Evolutionary conservation across 2,329 filamentous ascomycete genomes (phyloP), one percentile per base, ranked within the genome.

Genomic region (Fusarium haematococcum): DNA sequence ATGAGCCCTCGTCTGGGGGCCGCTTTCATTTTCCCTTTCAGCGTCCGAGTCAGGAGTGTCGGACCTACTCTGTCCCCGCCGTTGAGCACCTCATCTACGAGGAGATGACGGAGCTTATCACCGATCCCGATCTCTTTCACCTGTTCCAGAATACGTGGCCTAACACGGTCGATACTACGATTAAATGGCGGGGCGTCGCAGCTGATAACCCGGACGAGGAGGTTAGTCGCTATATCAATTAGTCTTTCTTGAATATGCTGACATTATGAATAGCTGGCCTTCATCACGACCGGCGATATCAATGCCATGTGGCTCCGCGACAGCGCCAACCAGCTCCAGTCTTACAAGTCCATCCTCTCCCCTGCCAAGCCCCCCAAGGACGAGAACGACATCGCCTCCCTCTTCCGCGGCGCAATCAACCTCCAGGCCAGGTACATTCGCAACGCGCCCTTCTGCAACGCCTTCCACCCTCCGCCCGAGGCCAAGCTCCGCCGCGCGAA

Each of bases 261-360:
- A 75, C 63, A 61, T 11, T 8, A n/a, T 11, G 7, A 25, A 32
- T 62, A 91, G 68, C 92, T 96, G 74, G 92, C 91, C 60, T 96
- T 95, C 80, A 90, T 95, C 69, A 93, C 95, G 37, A 97, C 94
- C 0, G 95, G 94, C 33, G 94, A 97, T 78, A 97, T 97, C 81
- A 92, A 97, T 75, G 95, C 96, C 1, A 95, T 97, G 84, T 98
- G 96, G 96, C 86, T 98, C 62, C 91, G 96, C 56, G 95, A 98
- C 82, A 97, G 94, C 63, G 91, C 92, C 54, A 95, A 95, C 82
- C 93, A 95, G 81, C 88, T 95, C 83, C 92, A 94, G 76, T 92
- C 91, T 41, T 95, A 95, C 81, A 88, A 92, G 62, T 86, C 91
- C 2, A 80, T 95, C 18, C 86, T 95, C 35, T 86, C 86, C 65